Percentiles rank a stretch among this genome's conserved stretches.
These are phyloP conservation scores for Artemisia argyi DNA, from an alignment of 129 eudicot species.

Conservation along the genomic window DNA sequence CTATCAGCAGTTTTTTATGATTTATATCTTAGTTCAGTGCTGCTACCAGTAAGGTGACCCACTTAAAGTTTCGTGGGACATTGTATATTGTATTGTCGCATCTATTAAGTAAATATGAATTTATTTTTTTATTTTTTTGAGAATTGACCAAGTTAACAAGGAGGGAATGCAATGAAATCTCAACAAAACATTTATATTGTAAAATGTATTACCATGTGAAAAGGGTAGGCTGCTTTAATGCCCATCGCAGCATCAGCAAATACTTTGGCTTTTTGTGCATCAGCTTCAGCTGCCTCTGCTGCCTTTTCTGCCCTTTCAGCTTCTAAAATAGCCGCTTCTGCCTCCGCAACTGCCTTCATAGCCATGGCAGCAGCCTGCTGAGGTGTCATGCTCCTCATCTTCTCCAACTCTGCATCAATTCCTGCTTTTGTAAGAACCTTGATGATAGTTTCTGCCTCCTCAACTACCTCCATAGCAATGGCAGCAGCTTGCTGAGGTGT, in stretches of 20 bases:
- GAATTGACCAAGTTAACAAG: not conserved
- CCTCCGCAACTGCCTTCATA: slow-evolving; percentile 85
- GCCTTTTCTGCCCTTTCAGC: slow-evolving; percentile 85
- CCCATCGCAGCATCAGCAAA: slow-evolving; percentile 72
- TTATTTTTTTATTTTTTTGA: no score
- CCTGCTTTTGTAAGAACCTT: slow-evolving; percentile 56
- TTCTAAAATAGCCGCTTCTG: slow-evolving; percentile 81
- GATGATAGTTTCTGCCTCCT: slow-evolving; percentile 88
- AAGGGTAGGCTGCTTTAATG: slow-evolving; percentile 43
- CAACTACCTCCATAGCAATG: slow-evolving; percentile 79
- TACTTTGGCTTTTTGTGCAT: slow-evolving; percentile 67
- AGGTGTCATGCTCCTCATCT: slow-evolving; percentile 71
- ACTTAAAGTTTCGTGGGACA: not conserved
- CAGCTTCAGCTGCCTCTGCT: slow-evolving; percentile 90
- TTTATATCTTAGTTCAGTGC: slow-evolving; percentile 7
- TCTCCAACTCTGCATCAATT: slow-evolving; percentile 77
- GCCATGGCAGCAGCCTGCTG: slow-evolving; percentile 84
- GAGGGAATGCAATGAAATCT: not conserved
- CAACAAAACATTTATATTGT: not conserved
- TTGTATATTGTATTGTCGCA: not conserved
- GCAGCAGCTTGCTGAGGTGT: slow-evolving; percentile 75
- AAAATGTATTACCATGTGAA: slow-evolving; percentile 49
- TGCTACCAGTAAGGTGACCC: not conserved
- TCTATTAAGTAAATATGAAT: not conserved
- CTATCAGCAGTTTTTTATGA: slow-evolving; percentile 6